Percentiles rank a stretch among this genome's conserved stretches.
Conservation (phyloP, 768 basidiomycete species). For the Saitozyma sp. region DNA sequence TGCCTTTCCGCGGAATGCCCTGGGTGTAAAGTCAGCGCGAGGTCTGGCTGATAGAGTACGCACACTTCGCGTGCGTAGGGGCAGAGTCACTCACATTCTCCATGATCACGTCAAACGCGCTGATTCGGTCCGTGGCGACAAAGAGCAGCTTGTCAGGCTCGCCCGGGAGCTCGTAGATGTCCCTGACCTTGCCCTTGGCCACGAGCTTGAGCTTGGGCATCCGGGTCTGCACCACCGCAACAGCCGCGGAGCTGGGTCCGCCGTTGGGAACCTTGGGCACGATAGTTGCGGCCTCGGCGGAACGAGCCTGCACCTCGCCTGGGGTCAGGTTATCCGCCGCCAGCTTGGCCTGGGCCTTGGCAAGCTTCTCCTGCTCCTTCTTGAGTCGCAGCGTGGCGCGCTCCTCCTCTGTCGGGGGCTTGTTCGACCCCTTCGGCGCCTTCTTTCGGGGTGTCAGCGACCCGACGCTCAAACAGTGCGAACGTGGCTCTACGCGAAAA, state of each 20-base stretch:
- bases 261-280: slow-evolving; percentile 10
- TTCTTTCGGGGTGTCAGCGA: slow-evolving; percentile 11
- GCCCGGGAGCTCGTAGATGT: slow-evolving; percentile 74
- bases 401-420: slow-evolving; percentile 46
- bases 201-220: slow-evolving; percentile 63
- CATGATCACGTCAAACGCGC: slow-evolving; percentile 93
- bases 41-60: neutral
- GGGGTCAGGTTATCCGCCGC: slow-evolving; percentile 12
- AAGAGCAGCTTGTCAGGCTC: slow-evolving; percentile 70
- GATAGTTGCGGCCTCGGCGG: slow-evolving; percentile 17
- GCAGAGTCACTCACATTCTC: slow-evolving; percentile 68
- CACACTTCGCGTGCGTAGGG: slow-evolving; percentile 2
- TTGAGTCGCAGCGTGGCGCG: slow-evolving; percentile 37
- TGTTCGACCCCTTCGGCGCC: slow-evolving; percentile 27
- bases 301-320: slow-evolving; percentile 14
- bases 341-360: slow-evolving; percentile 38
- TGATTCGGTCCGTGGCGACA: slow-evolving; percentile 92
- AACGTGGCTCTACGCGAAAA: neutral
- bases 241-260: slow-evolving; percentile 7
- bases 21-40: slow-evolving; percentile 48
- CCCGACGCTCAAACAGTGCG: neutral
- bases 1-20: slow-evolving; percentile 95
- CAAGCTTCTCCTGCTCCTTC: slow-evolving; percentile 47
- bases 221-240: slow-evolving; percentile 23
- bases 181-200: slow-evolving; percentile 92